Evolutionary conservation across 768 basidiomycete species (phyloP).

Genomic region (Lentinula guzmanii): DNA sequence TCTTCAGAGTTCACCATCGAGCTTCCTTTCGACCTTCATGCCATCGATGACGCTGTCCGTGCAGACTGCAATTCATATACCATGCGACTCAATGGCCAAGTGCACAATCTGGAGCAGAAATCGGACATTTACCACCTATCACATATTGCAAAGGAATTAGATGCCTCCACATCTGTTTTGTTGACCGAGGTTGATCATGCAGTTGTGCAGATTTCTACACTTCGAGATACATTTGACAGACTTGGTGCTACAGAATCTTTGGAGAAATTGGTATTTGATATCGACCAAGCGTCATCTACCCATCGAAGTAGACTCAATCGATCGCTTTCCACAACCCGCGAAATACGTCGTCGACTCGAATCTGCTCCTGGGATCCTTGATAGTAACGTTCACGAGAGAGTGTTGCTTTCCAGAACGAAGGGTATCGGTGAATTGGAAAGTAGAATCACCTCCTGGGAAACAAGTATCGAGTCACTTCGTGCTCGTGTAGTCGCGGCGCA

Average conservation of each 20-base stretch:
- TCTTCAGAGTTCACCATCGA: slow-evolving; percentile 27
- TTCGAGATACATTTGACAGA: slow-evolving; percentile 29
- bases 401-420: slow-evolving; percentile 44
- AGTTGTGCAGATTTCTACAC: slow-evolving; percentile 29
- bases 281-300: slow-evolving; percentile 27
- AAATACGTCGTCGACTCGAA: slow-evolving; percentile 54
- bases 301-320: slow-evolving; percentile 33
- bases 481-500: slow-evolving; percentile 31
- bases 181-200: slow-evolving; percentile 32
- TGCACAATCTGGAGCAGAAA: slow-evolving; percentile 44
- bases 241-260: slow-evolving; percentile 25
- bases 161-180: slow-evolving; percentile 31
- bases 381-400: slow-evolving; percentile 33
- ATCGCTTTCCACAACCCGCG: slow-evolving; percentile 48
- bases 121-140: slow-evolving; percentile 45
- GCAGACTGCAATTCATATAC: slow-evolving; percentile 63
- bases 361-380: slow-evolving; percentile 35
- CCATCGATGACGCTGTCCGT: slow-evolving; percentile 63
- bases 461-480: slow-evolving; percentile 34
- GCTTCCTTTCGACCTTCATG: slow-evolving; percentile 49
- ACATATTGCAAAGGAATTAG: slow-evolving; percentile 47
- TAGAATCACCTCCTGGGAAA: slow-evolving; percentile 42
- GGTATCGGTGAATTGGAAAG: slow-evolving; percentile 47
- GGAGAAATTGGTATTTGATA: slow-evolving; percentile 23
- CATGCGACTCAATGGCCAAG: slow-evolving; percentile 52